These are phyloP conservation scores for Ambispora gerdemannii DNA, from an alignment of 192 early-diverging fungal species.

Conservation along the genomic window DNA sequence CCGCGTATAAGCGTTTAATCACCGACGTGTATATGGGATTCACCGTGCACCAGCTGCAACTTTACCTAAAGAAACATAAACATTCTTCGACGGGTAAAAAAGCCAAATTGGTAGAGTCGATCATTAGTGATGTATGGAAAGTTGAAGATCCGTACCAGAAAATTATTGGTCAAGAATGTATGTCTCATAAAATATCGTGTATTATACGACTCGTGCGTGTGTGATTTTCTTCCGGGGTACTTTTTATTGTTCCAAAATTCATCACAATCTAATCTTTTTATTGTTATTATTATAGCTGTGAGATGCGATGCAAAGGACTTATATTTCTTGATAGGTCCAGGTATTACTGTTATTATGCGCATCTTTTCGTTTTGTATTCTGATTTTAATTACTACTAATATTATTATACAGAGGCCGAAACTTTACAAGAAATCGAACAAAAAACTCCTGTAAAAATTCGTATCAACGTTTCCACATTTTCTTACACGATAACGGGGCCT, in stretches of 20 bases:
- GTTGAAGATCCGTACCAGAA: not conserved
- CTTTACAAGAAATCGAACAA: not conserved
- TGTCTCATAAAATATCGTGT: not conserved
- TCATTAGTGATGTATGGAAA: not conserved
- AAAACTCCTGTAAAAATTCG: not conserved
- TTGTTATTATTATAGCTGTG: not conserved
- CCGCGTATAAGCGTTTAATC: not conserved
- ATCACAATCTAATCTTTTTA: not conserved
- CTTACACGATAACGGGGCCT: not conserved
- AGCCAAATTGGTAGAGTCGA: not conserved
- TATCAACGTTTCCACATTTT: not conserved
- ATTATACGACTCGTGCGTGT: not conserved
- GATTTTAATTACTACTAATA: too few relatives aligned
- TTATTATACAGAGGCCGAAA: not conserved
- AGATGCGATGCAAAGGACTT: not conserved
- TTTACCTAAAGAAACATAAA: not conserved
- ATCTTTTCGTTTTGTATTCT: too few relatives aligned
- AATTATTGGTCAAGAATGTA: not conserved
- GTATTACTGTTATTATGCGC: too few relatives aligned
- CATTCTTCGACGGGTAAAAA: not conserved
- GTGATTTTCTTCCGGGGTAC: too few relatives aligned
- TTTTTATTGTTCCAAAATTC: too few relatives aligned
- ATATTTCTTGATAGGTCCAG: not conserved
- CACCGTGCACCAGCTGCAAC: not conserved
- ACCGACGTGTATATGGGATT: not conserved